phyloP scores from a whole-genome alignment of 306 rosid genomes.

The Vachellia collinsii region DNA sequence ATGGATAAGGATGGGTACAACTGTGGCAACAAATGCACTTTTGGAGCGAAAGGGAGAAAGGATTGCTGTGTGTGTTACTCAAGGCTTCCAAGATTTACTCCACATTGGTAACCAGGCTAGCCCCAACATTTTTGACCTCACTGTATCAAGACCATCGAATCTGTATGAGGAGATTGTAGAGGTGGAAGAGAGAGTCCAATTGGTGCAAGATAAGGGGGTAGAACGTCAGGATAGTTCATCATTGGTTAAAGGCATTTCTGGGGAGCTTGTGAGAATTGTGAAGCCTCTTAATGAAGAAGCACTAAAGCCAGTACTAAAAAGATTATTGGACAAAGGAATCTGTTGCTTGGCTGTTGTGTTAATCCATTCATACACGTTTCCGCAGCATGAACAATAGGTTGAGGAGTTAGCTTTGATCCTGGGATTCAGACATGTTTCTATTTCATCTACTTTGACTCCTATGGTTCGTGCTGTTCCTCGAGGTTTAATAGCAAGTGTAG shows the following conservation, averaged over 20 bases:
- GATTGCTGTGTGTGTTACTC: constrained; percentile 90
- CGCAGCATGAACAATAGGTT: constrained; percentile 60
- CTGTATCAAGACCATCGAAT: constrained; percentile 81
- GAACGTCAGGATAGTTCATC: constrained; percentile 42
- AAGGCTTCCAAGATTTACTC: constrained; percentile 79
- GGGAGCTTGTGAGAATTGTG: constrained; percentile 78
- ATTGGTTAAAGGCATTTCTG: constrained; percentile 73
- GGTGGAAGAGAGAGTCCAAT: constrained; percentile 85
- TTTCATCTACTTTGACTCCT: constrained; percentile 91
- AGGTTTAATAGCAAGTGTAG: constrained; percentile 92
- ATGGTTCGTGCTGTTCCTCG: constrained; percentile 98
- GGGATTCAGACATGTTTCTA: constrained; percentile 91
- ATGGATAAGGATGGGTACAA: constrained; percentile 99
- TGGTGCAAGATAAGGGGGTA: constrained; percentile 52
- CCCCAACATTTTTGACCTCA: constrained; percentile 83
- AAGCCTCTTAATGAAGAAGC: constrained; percentile 72
- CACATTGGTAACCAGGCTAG: constrained; percentile 94
- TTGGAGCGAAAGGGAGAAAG: constrained; percentile 88
- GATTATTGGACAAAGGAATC: constrained; percentile 69
- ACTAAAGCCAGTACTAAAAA: constrained; percentile 59
- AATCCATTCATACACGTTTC: constrained; percentile 90
- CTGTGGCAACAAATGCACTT: constrained; percentile 95
- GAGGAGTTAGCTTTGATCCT: constrained; percentile 45
- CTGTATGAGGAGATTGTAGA: constrained; percentile 86
- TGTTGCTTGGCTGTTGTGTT: constrained; percentile 85